phyloP scores from a whole-genome alignment of 805 yeast species.

The Pichia rugopelliculosa region DNA sequence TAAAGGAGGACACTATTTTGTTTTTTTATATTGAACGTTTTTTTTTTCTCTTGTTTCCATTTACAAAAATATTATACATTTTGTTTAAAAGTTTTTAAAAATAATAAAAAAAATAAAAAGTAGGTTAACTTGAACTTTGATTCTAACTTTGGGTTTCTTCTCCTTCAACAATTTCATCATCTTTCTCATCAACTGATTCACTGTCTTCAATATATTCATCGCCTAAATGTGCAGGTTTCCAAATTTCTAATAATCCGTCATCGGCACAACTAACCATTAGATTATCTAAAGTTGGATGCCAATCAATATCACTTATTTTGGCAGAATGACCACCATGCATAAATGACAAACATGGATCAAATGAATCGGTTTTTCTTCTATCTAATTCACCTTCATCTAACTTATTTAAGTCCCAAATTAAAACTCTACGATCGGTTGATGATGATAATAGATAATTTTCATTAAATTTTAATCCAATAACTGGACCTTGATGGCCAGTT shows the following conservation, averaged over 20 bases:
- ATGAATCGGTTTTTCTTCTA: constrained; percentile 46
- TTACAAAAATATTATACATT: not conserved
- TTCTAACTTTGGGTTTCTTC: not conserved
- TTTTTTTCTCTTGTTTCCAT: not conserved
- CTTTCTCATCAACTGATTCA: constrained; percentile 31
- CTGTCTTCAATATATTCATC: constrained; percentile 33
- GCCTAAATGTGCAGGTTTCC: constrained; percentile 55
- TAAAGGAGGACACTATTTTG: too few relatives aligned
- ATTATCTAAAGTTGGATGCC: constrained; percentile 56
- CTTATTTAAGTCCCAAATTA: constrained; percentile 65
- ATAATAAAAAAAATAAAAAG: not conserved
- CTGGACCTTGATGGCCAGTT: constrained; percentile 55
- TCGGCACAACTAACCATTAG: constrained; percentile 64
- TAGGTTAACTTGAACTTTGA: too few relatives aligned
- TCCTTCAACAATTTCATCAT: constrained; percentile 7
- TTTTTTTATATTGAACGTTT: constrained; percentile 19
- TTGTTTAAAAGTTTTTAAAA: too few relatives aligned
- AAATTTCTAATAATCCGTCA: constrained; percentile 67
- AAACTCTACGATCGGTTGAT: constrained; percentile 59
- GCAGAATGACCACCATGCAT: constrained; percentile 86
- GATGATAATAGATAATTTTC: constrained; percentile 45
- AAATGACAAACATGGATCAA: constrained; percentile 71
- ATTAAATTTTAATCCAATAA: constrained; percentile 49
- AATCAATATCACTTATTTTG: constrained; percentile 55
- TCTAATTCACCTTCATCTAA: constrained; percentile 50